Evolutionary conservation across 352 stramenopile species (phyloP).

Genomic region (Phytophthora sp.): DNA sequence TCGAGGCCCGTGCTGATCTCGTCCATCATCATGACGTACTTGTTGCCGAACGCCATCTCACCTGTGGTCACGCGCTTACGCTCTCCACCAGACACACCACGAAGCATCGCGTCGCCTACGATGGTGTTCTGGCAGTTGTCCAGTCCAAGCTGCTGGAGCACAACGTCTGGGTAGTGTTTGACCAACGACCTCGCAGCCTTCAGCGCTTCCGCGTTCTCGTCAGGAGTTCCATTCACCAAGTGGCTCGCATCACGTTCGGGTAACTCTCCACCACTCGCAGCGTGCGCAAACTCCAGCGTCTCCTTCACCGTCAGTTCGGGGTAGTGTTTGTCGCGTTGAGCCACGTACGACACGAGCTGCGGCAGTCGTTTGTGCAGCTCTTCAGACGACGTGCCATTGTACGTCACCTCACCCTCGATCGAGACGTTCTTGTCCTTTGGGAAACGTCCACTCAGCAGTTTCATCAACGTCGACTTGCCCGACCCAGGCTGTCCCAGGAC

Average conservation of each 20-base stretch:
- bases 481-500: conserved; percentile 25
- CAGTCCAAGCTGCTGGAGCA: conserved; percentile 20
- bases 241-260: conserved; percentile 6
- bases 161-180: conserved; percentile 14
- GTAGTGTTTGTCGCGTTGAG: conserved; percentile 36
- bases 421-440: conserved; percentile 22
- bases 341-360: conserved; percentile 35
- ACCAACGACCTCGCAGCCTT: not conserved
- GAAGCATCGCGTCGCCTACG: conserved; percentile 22
- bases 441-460: conserved; percentile 36
- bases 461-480: conserved; percentile 36
- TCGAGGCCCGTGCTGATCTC: conserved; percentile 23
- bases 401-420: conserved; percentile 30
- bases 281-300: conserved; percentile 32
- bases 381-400: conserved; percentile 12
- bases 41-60: conserved; percentile 24
- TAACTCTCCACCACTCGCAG: conserved; percentile 27
- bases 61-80: conserved; percentile 26
- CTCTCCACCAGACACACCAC: conserved; percentile 18
- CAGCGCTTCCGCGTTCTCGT: conserved; percentile 14
- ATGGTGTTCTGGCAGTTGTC: conserved; percentile 27
- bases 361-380: conserved; percentile 24
- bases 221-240: conserved; percentile 3
- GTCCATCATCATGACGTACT: conserved; percentile 35
- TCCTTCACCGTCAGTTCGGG: conserved; percentile 35